These are phyloP conservation scores for Malassezia restricta DNA, from an alignment of 1,284 basidiomycete genomes.

Conservation along the genomic window DNA sequence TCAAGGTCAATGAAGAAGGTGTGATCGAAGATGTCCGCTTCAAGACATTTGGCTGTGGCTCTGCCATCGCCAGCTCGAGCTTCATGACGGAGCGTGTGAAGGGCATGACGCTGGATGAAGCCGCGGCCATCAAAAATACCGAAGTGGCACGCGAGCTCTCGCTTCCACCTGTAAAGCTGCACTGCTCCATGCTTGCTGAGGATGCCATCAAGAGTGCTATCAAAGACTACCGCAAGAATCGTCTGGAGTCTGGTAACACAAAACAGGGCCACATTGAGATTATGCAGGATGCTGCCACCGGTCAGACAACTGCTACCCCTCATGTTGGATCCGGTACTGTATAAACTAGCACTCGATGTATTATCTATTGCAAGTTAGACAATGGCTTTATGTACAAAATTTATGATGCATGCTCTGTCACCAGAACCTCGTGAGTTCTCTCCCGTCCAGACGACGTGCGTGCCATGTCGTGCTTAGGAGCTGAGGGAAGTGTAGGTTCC, in stretches of 20 bases:
- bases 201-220: slow-evolving; percentile 67
- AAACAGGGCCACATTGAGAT: slow-evolving; percentile 61
- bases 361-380: too few species aligned
- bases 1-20: slow-evolving; percentile 82
- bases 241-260: slow-evolving; percentile 32
- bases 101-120: slow-evolving; percentile 83
- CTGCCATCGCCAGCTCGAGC: slow-evolving; percentile 75
- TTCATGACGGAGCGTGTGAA: slow-evolving; percentile 79
- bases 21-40: slow-evolving; percentile 98
- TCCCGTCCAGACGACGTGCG: too few species aligned
- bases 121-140: slow-evolving; percentile 93
- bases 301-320: slow-evolving; percentile 58
- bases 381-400: too few species aligned
- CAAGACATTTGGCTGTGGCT: slow-evolving; percentile 62
- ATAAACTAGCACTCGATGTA: slow-evolving; percentile 7
- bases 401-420: too few species aligned
- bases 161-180: slow-evolving; percentile 82
- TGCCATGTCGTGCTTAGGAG: too few species aligned
- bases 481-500: too few species aligned
- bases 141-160: slow-evolving; percentile 83
- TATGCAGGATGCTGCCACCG: slow-evolving; percentile 57
- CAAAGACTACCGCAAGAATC: slow-evolving; percentile 37
- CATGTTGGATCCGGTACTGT: slow-evolving; percentile 50
- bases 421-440: too few species aligned
- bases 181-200: slow-evolving; percentile 77